Conservation (phyloP, 179 eudicot genomes). For the Vitellaria paradoxa region DNA sequence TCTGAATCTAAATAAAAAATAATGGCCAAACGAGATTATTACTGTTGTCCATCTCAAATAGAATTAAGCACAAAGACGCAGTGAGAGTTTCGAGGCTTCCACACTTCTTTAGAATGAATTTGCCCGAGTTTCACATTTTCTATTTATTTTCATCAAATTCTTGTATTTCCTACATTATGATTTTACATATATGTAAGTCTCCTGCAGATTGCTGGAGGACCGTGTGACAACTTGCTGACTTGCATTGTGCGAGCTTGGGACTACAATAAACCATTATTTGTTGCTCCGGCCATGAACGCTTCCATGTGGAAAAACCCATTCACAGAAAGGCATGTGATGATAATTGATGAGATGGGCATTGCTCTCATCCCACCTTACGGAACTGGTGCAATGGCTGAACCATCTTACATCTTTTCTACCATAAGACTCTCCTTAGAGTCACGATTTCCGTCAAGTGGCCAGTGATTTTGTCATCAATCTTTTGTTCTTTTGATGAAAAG, state of each 20-base stretch:
- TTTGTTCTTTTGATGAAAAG: too few relatives aligned
- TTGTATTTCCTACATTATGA: too few relatives aligned
- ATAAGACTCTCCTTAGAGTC: constrained; percentile 72
- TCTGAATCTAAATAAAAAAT: too few relatives aligned
- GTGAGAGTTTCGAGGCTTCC: too few relatives aligned
- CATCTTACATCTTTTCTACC: constrained; percentile 75
- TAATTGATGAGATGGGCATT: constrained; percentile 78
- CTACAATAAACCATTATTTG: constrained; percentile 79
- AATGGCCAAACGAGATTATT: too few relatives aligned
- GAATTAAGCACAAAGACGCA: too few relatives aligned
- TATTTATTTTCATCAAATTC: too few relatives aligned
- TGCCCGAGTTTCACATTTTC: too few relatives aligned
- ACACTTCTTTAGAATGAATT: too few relatives aligned
- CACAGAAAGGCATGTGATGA: constrained; percentile 83
- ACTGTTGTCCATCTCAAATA: too few relatives aligned
- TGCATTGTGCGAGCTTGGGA: constrained; percentile 96
- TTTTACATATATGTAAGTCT: too few relatives aligned
- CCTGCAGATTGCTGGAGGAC: constrained; percentile 79
- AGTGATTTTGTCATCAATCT: too few relatives aligned
- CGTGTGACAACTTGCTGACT: constrained; percentile 90
- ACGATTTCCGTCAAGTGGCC: constrained; percentile 15
- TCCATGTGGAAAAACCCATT: constrained; percentile 97
- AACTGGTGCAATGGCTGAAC: constrained; percentile 98
- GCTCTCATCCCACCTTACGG: constrained; percentile 76
- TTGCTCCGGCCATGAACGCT: constrained; percentile 98